Evolutionary conservation across 305 asterid species (phyloP).

Genomic region (Plantago coronopus): DNA sequence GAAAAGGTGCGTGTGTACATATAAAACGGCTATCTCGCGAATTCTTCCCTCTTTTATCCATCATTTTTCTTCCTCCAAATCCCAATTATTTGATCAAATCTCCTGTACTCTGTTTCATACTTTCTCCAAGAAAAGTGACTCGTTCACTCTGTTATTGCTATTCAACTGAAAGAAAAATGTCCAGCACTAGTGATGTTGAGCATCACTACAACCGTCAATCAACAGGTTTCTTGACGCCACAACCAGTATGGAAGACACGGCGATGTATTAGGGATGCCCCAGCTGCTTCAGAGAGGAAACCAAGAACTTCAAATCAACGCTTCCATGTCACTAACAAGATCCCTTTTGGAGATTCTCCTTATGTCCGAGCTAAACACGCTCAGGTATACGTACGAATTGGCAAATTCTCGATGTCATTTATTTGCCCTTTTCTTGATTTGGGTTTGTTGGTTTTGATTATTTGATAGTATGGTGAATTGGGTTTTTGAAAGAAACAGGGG

Average conservation of each 20-base stretch:
- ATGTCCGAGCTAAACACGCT: constrained; percentile 77
- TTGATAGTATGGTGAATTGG: too few relatives aligned
- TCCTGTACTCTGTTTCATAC: too few relatives aligned
- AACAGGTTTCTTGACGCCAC: constrained; percentile 77
- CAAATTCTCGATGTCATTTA: too few relatives aligned
- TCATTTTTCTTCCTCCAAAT: too few relatives aligned
- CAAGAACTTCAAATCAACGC: constrained; percentile 35
- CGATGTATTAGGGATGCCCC: constrained; percentile 37
- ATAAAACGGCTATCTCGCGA: too few relatives aligned
- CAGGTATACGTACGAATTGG: constrained; percentile 40
- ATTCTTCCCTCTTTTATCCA: constrained; percentile 20
- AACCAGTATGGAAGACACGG: constrained; percentile 40
- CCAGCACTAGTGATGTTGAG: constrained; percentile 22
- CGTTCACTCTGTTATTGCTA: too few relatives aligned
- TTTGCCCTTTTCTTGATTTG: too few relatives aligned
- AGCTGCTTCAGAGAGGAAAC: constrained; percentile 46
- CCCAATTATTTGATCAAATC: too few relatives aligned
- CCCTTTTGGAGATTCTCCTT: constrained; percentile 87
- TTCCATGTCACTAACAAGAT: constrained; percentile 72
- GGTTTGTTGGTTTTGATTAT: too few relatives aligned
- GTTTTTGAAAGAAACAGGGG: too few relatives aligned
- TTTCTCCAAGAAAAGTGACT: too few relatives aligned
- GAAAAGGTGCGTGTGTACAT: too few relatives aligned
- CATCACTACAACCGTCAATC: constrained; percentile 27
- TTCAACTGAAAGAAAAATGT: constrained; percentile 11